Evolutionary conservation across 805 yeast species (phyloP).

Genomic region (Henningerozyma blattae): DNA sequence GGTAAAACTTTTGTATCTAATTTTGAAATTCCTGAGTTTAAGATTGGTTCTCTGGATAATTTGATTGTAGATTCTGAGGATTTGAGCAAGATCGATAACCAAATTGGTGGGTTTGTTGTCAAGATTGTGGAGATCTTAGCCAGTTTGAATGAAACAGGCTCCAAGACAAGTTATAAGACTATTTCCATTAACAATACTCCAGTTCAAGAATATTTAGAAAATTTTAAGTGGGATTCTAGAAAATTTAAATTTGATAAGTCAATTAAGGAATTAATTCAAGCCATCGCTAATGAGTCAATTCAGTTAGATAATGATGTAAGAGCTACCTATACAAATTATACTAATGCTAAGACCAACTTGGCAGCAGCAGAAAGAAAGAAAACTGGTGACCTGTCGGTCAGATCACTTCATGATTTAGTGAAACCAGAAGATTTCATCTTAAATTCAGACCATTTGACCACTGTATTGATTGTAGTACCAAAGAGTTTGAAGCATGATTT

Average conservation of each 20-base stretch:
- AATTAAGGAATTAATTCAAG: constrained; percentile 57
- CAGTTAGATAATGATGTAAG: constrained; percentile 80
- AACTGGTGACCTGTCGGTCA: constrained; percentile 85
- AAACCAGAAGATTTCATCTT: constrained; percentile 72
- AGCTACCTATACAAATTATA: constrained; percentile 61
- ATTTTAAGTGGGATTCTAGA: constrained; percentile 78
- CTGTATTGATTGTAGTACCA: constrained; percentile 85
- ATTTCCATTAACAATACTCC: constrained; percentile 41
- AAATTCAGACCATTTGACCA: constrained; percentile 74
- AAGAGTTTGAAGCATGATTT: constrained; percentile 48
- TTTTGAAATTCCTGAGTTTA: constrained; percentile 68
- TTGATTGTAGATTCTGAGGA: constrained; percentile 88
- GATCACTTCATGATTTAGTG: constrained; percentile 83
- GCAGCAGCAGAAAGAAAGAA: constrained; percentile 86
- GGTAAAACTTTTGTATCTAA: constrained; percentile 48
- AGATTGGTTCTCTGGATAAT: constrained; percentile 89
- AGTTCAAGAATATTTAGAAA: constrained; percentile 49
- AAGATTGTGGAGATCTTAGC: constrained; percentile 69
- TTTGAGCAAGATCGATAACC: constrained; percentile 68
- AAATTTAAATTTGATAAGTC: constrained; percentile 80
- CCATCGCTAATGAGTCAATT: constrained; percentile 64
- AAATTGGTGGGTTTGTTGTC: constrained; percentile 51
- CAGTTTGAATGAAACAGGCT: constrained; percentile 30
- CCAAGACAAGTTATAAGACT: constrained; percentile 36
- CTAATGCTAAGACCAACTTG: constrained; percentile 70